Conservation (phyloP, 805 yeast genomes). For the Candida maesae region DNA sequence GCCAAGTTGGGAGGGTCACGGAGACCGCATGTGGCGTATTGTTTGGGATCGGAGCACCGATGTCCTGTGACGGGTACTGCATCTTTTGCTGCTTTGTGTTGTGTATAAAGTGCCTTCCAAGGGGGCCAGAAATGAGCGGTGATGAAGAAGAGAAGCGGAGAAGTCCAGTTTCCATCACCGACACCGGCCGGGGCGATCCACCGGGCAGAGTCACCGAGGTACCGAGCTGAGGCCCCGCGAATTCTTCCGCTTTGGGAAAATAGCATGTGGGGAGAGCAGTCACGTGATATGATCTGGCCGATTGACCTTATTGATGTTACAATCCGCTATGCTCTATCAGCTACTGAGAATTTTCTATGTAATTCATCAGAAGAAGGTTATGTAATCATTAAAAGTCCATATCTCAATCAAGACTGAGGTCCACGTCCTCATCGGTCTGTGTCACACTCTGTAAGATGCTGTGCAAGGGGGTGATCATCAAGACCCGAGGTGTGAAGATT, state of each 20-base stretch:
- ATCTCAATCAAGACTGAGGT: not conserved
- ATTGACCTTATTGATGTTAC: no score
- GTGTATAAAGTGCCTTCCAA: not conserved
- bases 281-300: not conserved
- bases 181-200: not conserved
- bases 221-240: not conserved
- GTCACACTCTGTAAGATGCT: not conserved
- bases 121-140: no score
- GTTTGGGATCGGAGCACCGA: conserved; percentile 87
- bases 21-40: conserved; percentile 92
- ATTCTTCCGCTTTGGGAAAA: not conserved
- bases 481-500: not conserved
- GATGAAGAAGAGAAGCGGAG: not conserved
- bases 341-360: no score
- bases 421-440: conserved; percentile 1
- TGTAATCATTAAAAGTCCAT: not conserved
- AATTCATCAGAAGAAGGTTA: not conserved
- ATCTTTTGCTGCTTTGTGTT: conserved; percentile 6
- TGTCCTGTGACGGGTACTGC: conserved; percentile 29
- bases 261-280: not conserved
- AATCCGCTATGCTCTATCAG: no score
- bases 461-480: conserved; percentile 1
- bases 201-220: not conserved
- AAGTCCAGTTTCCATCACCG: not conserved
- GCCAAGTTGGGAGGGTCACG: conserved; percentile 95